Conservation (phyloP, 495 filamentous ascomycete genomes). For the Hypomontagnella monticulosa region DNA sequence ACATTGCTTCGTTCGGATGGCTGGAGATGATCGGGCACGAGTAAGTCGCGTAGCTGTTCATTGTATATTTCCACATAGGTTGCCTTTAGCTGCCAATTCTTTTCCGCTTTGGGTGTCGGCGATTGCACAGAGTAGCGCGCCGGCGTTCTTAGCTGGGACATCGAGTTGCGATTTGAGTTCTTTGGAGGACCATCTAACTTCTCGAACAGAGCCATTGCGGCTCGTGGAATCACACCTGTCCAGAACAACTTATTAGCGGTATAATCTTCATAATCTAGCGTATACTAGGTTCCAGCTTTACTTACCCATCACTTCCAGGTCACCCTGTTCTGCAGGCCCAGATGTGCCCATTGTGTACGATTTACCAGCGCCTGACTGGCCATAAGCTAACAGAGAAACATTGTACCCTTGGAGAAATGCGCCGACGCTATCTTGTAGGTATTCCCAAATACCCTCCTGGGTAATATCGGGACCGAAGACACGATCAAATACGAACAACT, state of each 20-base stretch:
- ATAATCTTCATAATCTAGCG: not conserved
- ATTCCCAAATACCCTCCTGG: slow-evolving; percentile 95
- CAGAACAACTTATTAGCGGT: slow-evolving; percentile 13
- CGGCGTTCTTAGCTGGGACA: slow-evolving; percentile 83
- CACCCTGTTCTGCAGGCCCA: slow-evolving; percentile 82
- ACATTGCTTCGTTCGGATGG: slow-evolving; percentile 75
- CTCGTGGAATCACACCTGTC: slow-evolving; percentile 90
- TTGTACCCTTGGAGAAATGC: slow-evolving; percentile 98
- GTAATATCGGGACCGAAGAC: slow-evolving; percentile 86
- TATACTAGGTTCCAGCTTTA: slow-evolving; percentile 4
- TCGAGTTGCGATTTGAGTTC: slow-evolving; percentile 67
- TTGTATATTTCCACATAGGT: slow-evolving; percentile 99
- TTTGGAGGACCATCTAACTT: slow-evolving; percentile 71
- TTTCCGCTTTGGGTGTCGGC: slow-evolving; percentile 69
- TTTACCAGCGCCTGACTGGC: slow-evolving; percentile 99
- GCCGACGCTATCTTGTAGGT: slow-evolving; percentile 86
- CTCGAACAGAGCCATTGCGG: slow-evolving; percentile 86
- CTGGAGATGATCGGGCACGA: slow-evolving; percentile 79
- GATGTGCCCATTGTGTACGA: slow-evolving; percentile 99
- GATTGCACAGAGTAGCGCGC: slow-evolving; percentile 77
- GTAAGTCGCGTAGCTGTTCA: slow-evolving; percentile 89
- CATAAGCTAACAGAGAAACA: slow-evolving; percentile 97
- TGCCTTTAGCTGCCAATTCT: slow-evolving; percentile 92
- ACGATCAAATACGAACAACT: slow-evolving; percentile 94
- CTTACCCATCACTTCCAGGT: slow-evolving; percentile 82